Conservation (phyloP, 371 early-diverging fungal species). For the Apophysomyces ossiformis region DNA sequence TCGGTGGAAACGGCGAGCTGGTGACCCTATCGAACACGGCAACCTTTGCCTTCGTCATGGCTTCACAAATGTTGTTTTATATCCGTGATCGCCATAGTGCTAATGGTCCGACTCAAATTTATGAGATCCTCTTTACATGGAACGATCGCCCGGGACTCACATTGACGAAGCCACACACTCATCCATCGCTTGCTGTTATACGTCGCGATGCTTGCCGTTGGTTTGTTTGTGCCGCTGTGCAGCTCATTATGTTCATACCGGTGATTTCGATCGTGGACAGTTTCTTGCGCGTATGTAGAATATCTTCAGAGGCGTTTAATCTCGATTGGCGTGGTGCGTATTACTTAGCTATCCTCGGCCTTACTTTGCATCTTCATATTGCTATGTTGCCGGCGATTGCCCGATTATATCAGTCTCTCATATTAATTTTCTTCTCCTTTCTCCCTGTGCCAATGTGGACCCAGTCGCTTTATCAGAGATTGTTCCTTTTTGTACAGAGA, state of each 20-base stretch:
- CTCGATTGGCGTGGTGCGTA: slow-evolving; percentile 5
- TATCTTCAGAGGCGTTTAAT: slow-evolving; percentile 21
- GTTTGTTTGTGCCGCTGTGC: slow-evolving; percentile 12
- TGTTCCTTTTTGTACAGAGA: slow-evolving; percentile 23
- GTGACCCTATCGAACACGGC: slow-evolving; percentile 17
- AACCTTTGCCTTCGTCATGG: slow-evolving; percentile 25
- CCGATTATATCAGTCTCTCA: slow-evolving; percentile 18
- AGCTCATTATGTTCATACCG: slow-evolving; percentile 22
- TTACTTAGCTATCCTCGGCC: slow-evolving; percentile 28
- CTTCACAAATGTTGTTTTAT: slow-evolving; percentile 30
- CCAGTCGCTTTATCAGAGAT: slow-evolving; percentile 10
- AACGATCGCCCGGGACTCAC: slow-evolving; percentile 19
- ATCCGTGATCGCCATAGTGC: slow-evolving; percentile 24
- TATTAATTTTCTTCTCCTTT: neutral
- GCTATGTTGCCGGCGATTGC: slow-evolving; percentile 23
- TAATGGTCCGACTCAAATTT: slow-evolving; percentile 8
- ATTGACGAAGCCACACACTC: neutral
- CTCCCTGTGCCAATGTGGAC: neutral
- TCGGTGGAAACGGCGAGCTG: slow-evolving; percentile 13
- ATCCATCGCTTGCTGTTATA: slow-evolving; percentile 7
- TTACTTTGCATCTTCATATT: slow-evolving; percentile 31
- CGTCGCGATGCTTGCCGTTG: slow-evolving; percentile 23
- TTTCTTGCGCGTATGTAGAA: slow-evolving; percentile 29
- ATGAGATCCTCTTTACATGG: slow-evolving; percentile 23
- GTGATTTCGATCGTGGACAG: slow-evolving; percentile 30